Conservation (phyloP, 1,139 yeast species). For the Debaryomyces sp. region DNA sequence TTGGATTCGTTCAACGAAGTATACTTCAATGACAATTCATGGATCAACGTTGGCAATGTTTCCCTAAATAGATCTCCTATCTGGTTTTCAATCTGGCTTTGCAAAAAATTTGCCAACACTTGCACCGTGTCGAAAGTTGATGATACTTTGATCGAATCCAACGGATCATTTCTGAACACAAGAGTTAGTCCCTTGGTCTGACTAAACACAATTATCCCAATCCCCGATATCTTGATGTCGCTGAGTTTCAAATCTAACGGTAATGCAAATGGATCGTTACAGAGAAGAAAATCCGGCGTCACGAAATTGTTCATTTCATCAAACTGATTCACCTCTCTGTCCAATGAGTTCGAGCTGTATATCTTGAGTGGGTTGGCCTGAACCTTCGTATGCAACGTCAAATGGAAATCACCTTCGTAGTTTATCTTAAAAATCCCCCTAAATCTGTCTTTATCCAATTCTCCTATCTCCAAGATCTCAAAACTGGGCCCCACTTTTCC, state of each 20-base stretch:
- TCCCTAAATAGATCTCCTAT: slow-evolving; percentile 81
- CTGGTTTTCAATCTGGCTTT: slow-evolving; percentile 79
- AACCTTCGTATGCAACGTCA: slow-evolving; percentile 79
- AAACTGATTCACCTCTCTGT: slow-evolving; percentile 30
- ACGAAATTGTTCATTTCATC: slow-evolving; percentile 45
- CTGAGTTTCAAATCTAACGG: slow-evolving; percentile 78
- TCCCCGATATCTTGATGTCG: slow-evolving; percentile 74
- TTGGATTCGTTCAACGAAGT: slow-evolving; percentile 42
- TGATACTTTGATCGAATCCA: slow-evolving; percentile 77
- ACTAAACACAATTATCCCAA: slow-evolving; percentile 81
- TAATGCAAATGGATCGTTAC: slow-evolving; percentile 71
- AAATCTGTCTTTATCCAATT: slow-evolving; percentile 75
- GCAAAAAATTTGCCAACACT: slow-evolving; percentile 78
- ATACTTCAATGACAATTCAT: slow-evolving; percentile 74
- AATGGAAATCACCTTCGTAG: slow-evolving; percentile 78
- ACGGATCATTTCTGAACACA: slow-evolving; percentile 86
- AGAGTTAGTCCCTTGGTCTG: slow-evolving; percentile 81
- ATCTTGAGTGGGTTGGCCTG: slow-evolving; percentile 84
- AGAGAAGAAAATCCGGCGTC: slow-evolving; percentile 66
- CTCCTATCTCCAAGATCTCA: slow-evolving; percentile 86
- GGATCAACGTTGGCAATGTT: slow-evolving; percentile 79
- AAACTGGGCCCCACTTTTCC: slow-evolving; percentile 79
- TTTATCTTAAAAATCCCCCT: slow-evolving; percentile 84
- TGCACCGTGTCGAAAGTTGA: slow-evolving; percentile 86
- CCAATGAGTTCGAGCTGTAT: slow-evolving; percentile 54